Percentiles rank a stretch among this genome's conserved stretches.
These are phyloP conservation scores for Sungouiozyma ichnusensis DNA, from an alignment of 805 yeast species.

Conservation along the genomic window DNA sequence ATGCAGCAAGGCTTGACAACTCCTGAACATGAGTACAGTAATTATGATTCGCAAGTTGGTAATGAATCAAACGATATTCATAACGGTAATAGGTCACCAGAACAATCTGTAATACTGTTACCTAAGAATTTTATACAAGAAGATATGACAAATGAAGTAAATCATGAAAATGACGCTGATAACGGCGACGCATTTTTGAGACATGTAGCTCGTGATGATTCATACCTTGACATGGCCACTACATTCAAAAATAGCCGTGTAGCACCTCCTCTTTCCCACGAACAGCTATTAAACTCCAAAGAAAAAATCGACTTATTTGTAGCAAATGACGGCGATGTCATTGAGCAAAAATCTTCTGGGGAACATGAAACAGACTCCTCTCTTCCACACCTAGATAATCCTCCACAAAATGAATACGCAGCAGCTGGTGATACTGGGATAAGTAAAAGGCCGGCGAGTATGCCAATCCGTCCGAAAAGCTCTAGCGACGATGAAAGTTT, in stretches of 20 bases:
- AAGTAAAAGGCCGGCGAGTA: too few relatives aligned
- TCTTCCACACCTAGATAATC: not conserved
- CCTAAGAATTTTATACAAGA: constrained; percentile 20
- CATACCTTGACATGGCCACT: not conserved
- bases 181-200: not conserved
- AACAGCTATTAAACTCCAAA: not conserved
- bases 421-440: too few relatives aligned
- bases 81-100: constrained; percentile 16
- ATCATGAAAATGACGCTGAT: not conserved
- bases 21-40: not conserved
- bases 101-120: constrained; percentile 21
- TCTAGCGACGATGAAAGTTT: not conserved
- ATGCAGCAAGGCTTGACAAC: not conserved
- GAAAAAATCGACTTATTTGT: not conserved
- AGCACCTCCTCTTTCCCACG: not conserved
- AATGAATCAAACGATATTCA: constrained; percentile 2
- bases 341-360: not conserved
- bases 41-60: not conserved
- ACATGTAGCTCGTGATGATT: not conserved
- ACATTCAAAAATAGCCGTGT: not conserved
- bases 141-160: constrained; percentile 2
- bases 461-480: not conserved
- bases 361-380: not conserved
- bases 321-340: not conserved
- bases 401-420: not conserved